A percentile compares a stretch with the other conserved stretches of the same genome.
phyloP scores from a whole-genome alignment of 2,329 filamentous ascomycete genomes.

The Colletotrichum sp. region DNA sequence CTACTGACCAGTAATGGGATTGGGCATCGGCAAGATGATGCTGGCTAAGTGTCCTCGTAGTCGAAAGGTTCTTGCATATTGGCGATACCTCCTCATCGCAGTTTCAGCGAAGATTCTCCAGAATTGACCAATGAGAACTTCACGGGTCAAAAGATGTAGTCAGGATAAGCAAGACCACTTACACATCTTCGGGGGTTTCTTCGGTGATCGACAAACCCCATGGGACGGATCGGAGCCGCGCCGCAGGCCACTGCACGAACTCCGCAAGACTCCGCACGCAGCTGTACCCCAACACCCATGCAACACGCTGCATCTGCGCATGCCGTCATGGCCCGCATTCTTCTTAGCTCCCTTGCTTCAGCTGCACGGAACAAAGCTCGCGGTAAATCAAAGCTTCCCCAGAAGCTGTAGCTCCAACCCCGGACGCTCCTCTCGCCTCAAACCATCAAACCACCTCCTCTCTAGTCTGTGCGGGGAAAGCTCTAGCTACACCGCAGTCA shows the following conservation, averaged over 20 bases:
- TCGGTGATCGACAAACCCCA: not conserved
- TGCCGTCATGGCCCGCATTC: not conserved
- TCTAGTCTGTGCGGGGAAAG: conserved; percentile 10
- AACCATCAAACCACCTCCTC: not conserved
- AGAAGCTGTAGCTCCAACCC: not conserved
- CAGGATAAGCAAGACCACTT: not conserved
- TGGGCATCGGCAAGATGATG: not conserved
- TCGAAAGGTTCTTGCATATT: not conserved
- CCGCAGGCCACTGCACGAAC: not conserved
- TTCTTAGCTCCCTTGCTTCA: not conserved
- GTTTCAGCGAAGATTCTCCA: not conserved
- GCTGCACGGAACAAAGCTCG: not conserved
- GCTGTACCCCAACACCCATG: not conserved
- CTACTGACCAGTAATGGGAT: not conserved
- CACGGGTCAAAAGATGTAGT: not conserved
- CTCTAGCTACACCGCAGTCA: conserved; percentile 3
- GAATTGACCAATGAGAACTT: not conserved
- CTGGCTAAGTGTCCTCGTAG: not conserved
- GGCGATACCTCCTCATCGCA: not conserved
- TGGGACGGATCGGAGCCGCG: not conserved
- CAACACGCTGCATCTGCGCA: not conserved
- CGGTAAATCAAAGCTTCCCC: not conserved
- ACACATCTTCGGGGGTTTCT: not conserved
- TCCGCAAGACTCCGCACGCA: conserved; percentile 17
- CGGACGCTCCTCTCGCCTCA: not conserved